Base-by-base conservation (phyloP, 768 basidiomycete genomes). In the Hirschioporus abietinus region DNA sequence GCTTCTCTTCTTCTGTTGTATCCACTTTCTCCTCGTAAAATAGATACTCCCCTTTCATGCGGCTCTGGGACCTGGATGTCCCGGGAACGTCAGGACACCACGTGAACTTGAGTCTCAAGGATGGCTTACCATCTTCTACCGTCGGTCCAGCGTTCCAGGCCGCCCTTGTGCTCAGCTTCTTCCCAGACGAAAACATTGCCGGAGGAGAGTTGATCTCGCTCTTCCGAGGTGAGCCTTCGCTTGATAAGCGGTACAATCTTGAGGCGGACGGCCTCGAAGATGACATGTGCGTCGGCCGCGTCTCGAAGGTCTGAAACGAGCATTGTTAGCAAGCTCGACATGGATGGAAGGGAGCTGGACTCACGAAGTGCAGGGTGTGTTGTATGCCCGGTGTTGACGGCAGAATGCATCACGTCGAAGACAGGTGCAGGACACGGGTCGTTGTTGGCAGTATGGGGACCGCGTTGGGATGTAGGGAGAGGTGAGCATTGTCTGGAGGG, bases 181-280 rank as follows among this genome's bases (percentile, higher is more conserved):
- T 93, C 91, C 91, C 91, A 93, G 52, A 93, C 91, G 71, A 91
- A 93, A 58, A 93, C 84, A 67, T 92, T 89, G 1, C 91, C 91
- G 63, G 90, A 89, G 52, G 74, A 74, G 5, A 93, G 79, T 58
- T 88, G 85, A 35, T 90, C 90, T 59, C 91, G 80, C 73, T 93
- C 91, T 67, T 78, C 85, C 2, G 86, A 80, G 15, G 87, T 83
- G n/a, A 93, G 79, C 9, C 91, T 84, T 23, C 89, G 84, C 67
- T 83, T 88, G 68, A 92, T 86, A 64, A 93, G 78, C 7, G 91
- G 91, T 35, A 92, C 78, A 57, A 89, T 78, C 68, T 86, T 86
- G 62, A 84, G 82, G 30, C 91, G 83, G 63, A 92, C 91, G 8
- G 91, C 91, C 74, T 93, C 90, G 61, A 93, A 81, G 59, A 93